phyloP scores from a whole-genome alignment of 805 yeast genomes.

The Schizosaccharomyces pombe region DNA sequence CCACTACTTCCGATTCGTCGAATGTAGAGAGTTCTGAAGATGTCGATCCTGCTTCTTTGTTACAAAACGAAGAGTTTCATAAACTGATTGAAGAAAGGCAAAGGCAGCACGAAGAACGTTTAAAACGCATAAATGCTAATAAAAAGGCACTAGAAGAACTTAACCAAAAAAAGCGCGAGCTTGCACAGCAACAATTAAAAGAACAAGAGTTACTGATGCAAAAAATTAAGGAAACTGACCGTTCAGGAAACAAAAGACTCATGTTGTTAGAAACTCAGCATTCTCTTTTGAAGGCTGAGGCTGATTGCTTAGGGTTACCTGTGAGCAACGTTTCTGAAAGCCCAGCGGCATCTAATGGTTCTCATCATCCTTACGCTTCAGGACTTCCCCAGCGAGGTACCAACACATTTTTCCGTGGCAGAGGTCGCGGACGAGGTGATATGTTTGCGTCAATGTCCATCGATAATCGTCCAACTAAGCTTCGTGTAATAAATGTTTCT shows the following conservation, averaged over 20 bases:
- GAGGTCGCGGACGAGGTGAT: slow-evolving; percentile 10
- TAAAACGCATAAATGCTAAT: slow-evolving; percentile 16
- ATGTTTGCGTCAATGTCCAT: slow-evolving; percentile 12
- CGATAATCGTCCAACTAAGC: slow-evolving; percentile 19
- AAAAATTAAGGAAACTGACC: slow-evolving; percentile 7
- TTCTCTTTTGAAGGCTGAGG: slow-evolving; percentile 17
- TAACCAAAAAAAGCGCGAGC: slow-evolving; percentile 17
- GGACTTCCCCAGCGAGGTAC: slow-evolving; percentile 5
- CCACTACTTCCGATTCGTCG: slow-evolving; percentile 1
- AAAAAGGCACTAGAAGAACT: slow-evolving; percentile 16
- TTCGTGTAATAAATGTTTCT: slow-evolving; percentile 15
- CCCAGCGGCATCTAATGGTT: background rate
- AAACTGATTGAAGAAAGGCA: slow-evolving; percentile 21
- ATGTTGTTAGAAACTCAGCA: slow-evolving; percentile 16
- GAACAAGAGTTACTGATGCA: slow-evolving; percentile 10
- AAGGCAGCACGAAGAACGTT: slow-evolving; percentile 20
- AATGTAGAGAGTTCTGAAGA: background rate
- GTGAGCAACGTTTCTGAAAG: slow-evolving; percentile 6
- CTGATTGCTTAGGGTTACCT: slow-evolving; percentile 14
- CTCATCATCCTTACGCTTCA: slow-evolving; percentile 7
- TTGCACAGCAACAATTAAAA: slow-evolving; percentile 18
- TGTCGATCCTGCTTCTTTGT: slow-evolving; percentile 10
- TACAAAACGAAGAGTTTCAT: slow-evolving; percentile 19
- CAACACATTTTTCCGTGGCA: slow-evolving; percentile 5
- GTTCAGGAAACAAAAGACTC: slow-evolving; percentile 7